phyloP scores from a whole-genome alignment of 2,329 filamentous ascomycete genomes.

The Calonectria pteridis region DNA sequence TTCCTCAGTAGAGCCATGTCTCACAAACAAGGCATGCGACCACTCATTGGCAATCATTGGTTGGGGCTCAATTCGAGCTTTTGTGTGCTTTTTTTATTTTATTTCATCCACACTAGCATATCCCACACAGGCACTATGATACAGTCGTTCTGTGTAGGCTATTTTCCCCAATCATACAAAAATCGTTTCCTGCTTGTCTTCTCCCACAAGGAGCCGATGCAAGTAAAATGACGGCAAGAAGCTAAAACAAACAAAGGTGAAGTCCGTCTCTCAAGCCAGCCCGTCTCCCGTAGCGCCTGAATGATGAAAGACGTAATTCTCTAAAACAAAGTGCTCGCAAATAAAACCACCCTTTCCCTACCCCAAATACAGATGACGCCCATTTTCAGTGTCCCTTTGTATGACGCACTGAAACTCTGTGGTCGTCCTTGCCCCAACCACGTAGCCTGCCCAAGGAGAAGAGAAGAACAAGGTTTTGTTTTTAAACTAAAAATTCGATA shows the following conservation, averaged over 20 bases:
- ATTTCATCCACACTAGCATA: constrained; percentile 20
- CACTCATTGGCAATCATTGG: not conserved
- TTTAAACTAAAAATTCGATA: constrained; percentile 48
- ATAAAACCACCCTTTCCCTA: constrained; percentile 21
- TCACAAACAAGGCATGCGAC: not conserved
- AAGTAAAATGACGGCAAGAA: constrained; percentile 18
- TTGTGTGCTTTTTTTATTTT: constrained; percentile 23
- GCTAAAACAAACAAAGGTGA: not conserved
- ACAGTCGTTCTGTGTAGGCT: constrained; percentile 27
- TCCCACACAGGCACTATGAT: constrained; percentile 32
- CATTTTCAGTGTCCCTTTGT: constrained; percentile 25
- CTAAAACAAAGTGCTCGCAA: constrained; percentile 36
- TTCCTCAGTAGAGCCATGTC: not conserved
- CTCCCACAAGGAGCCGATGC: constrained; percentile 16
- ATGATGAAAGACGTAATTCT: constrained; percentile 33
- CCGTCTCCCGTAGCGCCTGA: constrained; percentile 37
- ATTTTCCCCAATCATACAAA: constrained; percentile 36
- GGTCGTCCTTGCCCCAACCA: constrained; percentile 34
- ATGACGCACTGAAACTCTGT: constrained; percentile 38
- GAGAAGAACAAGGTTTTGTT: constrained; percentile 31
- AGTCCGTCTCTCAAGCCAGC: constrained; percentile 24
- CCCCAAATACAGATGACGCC: constrained; percentile 32
- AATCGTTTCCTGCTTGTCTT: constrained; percentile 25
- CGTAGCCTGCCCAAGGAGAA: constrained; percentile 31
- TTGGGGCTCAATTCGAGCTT: constrained; percentile 33